These are phyloP conservation scores for Bidens hawaiensis DNA, from an alignment of 140 eudicot genomes.

Conservation along the genomic window DNA sequence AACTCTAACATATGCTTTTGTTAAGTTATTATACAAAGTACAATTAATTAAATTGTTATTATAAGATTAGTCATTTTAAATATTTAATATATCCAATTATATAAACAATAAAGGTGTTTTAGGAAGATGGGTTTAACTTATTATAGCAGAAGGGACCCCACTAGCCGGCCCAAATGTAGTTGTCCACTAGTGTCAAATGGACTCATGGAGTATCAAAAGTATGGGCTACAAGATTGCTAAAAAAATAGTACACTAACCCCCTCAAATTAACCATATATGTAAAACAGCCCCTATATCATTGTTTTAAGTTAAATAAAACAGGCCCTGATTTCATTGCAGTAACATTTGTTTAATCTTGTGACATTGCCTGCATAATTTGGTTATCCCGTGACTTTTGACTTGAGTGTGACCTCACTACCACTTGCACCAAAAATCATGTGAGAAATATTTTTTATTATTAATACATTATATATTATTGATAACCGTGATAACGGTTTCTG, in stretches of 20 bases:
- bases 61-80: neutral
- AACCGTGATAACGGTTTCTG: too few species aligned
- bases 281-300: conserved; percentile 12
- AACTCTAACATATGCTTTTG: neutral
- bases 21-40: neutral
- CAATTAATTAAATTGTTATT: conserved; percentile 6
- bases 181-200: conserved; percentile 14
- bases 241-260: conserved; percentile 6
- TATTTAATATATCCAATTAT: neutral
- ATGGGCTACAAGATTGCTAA: conserved; percentile 27
- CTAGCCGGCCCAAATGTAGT: conserved; percentile 5
- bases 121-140: conserved; percentile 25
- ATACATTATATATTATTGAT: too few species aligned
- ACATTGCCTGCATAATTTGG: conserved; percentile 17
- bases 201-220: conserved; percentile 13
- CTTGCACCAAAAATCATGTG: conserved; percentile 25
- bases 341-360: conserved; percentile 29
- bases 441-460: neutral
- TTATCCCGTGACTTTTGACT: conserved; percentile 22
- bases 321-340: conserved; percentile 28
- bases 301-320: conserved; percentile 33
- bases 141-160: conserved; percentile 24
- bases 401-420: conserved; percentile 39
- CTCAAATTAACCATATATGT: conserved; percentile 9
- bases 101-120: conserved; percentile 11